These are phyloP conservation scores for Pouteria glomerata DNA, from an alignment of 148 eudicot species.

Conservation along the genomic window DNA sequence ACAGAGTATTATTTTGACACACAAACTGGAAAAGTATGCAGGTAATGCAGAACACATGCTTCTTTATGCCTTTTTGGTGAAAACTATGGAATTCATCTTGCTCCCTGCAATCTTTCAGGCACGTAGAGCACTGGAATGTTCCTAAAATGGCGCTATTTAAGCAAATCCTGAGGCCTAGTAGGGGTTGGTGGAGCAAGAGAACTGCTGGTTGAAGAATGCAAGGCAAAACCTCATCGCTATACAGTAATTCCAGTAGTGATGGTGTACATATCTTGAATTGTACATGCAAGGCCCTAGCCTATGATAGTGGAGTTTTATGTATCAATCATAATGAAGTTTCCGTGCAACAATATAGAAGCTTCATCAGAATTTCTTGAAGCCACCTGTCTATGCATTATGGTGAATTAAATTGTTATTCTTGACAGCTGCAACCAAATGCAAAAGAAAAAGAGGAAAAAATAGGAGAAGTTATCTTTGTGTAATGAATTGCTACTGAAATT, in stretches of 20 bases:
- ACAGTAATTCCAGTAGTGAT: background rate
- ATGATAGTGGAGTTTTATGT: no score
- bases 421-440: no score
- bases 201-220: conserved; percentile 9
- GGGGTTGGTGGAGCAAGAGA: conserved; percentile 13
- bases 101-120: conserved; percentile 43
- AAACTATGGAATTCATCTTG: background rate
- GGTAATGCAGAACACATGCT: conserved; percentile 28
- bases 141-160: conserved; percentile 89
- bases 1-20: conserved; percentile 82
- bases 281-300: background rate
- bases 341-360: no score
- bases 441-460: no score
- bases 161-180: conserved; percentile 82
- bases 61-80: background rate
- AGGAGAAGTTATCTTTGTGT: no score
- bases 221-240: background rate
- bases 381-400: no score
- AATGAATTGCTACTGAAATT: no score
- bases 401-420: no score
- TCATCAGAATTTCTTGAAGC: no score
- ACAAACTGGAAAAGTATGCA: conserved; percentile 72
- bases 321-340: no score
- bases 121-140: conserved; percentile 95
- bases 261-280: background rate